Base-by-base conservation (phyloP, 768 basidiomycete genomes). In the Psilocybe cyanescens region DNA sequence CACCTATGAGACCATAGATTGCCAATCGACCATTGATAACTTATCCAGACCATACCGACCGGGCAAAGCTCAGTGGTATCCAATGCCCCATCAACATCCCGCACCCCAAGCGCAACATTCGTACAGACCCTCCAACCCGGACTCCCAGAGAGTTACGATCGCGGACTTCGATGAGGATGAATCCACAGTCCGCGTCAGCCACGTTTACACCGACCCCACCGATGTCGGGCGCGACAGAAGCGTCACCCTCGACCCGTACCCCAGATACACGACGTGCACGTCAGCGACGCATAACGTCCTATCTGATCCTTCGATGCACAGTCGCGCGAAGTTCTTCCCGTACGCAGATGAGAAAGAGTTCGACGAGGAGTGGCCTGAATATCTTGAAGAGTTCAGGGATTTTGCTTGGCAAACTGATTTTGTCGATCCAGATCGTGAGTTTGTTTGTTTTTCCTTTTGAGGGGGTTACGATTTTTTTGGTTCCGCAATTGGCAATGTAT, bases 391-490 rank as follows among this genome's bases (percentile, higher is more conserved):
- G 0, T 79, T 79, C 60, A 41, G 65, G 0, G 7, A 2, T 0
- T 78, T 80, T 52, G 57, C 63, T 1, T 68, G 65, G 85, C 78
- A 80, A 58, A 64, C 59, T 0, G 74, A 79, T 46, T 74, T 78
- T 50, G 66, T 59, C 4, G 81, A 86, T 69, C 83, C 84, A 0
- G 85, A 87, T 57, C 63, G 86, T 86, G 58, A 75, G 82, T 70
- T 2, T 24, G 24, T 24, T 24, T 24, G 24, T 24, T 1, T 50
- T 51, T 62, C 28, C 37, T 44, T 44, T n/a, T 57, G 33, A 46
- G 14, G 17, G 48, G 14, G 7, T 39, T 39, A 14, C 2, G 37
- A 1, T 14, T 14, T 8, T 14, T 44, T 16, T 44, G 11, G 41
- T 6, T 12, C 8, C 14, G 14, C 41, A 44, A 44, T 44, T 44